Evolutionary conservation across 192 early-diverging fungal genomes (phyloP).

Genomic region (Gonapodya prolifera): DNA sequence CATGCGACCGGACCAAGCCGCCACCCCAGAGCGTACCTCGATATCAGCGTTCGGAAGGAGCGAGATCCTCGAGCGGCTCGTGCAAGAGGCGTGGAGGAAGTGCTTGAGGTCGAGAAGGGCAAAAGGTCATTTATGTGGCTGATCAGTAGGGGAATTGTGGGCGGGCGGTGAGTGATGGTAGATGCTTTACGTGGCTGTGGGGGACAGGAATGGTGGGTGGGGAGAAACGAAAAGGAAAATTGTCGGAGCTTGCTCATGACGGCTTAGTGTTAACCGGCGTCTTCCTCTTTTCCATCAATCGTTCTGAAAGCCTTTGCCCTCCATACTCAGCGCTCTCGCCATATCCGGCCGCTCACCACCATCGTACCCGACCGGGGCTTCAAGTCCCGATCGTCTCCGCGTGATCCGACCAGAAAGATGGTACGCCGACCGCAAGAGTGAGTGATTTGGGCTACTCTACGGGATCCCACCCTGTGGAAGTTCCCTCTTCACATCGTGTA

Average conservation of each 20-base stretch:
- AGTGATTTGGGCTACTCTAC: too few species aligned
- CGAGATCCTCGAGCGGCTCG: conserved; percentile 28
- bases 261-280: too few species aligned
- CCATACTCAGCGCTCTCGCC: conserved; percentile 15
- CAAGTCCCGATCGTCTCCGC: conserved; percentile 23
- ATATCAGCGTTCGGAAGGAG: conserved; percentile 37
- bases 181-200: too few species aligned
- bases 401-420: conserved; percentile 42
- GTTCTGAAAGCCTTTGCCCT: too few species aligned
- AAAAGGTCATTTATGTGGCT: conserved; percentile 49
- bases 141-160: conserved; percentile 59
- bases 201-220: too few species aligned
- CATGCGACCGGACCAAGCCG: conserved; percentile 12
- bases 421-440: conserved; percentile 31
- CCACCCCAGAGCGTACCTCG: conserved; percentile 29
- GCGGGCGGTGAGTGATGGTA: conserved; percentile 16
- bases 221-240: too few species aligned
- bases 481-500: too few species aligned
- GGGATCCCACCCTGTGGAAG: too few species aligned
- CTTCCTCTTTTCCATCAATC: too few species aligned
- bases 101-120: conserved; percentile 37
- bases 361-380: conserved; percentile 26
- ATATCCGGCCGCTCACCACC: conserved; percentile 32
- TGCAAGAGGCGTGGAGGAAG: conserved; percentile 34
- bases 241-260: too few species aligned